These are phyloP conservation scores for Cyberlindnera japonica DNA, from an alignment of 805 yeast genomes.

Conservation along the genomic window DNA sequence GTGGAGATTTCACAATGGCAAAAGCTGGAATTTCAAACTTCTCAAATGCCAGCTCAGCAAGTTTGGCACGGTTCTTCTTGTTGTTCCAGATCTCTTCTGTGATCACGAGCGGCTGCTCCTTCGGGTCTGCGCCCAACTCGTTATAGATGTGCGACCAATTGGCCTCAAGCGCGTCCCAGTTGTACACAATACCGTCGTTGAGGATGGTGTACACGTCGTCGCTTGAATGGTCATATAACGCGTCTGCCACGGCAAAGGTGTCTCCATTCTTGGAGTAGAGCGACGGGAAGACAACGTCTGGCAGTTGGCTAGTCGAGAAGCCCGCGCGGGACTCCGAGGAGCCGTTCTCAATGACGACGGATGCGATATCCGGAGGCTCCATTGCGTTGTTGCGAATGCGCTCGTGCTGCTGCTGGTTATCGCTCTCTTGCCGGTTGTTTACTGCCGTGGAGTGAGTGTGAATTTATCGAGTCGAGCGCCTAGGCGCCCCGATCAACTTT, in stretches of 20 bases:
- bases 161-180: conserved; percentile 65
- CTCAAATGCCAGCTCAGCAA: conserved; percentile 74
- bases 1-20: conserved; percentile 69
- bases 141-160: conserved; percentile 67
- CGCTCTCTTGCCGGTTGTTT: background rate
- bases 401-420: background rate
- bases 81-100: conserved; percentile 71
- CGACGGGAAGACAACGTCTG: conserved; percentile 55
- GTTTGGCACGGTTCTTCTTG: conserved; percentile 48
- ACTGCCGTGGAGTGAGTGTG: no score
- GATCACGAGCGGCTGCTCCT: conserved; percentile 63
- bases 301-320: conserved; percentile 59
- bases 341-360: conserved; percentile 70
- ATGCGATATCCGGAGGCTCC: conserved; percentile 36
- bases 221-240: conserved; percentile 35
- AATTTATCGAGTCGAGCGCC: no score
- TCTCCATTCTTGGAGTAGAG: conserved; percentile 41
- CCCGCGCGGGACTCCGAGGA: conserved; percentile 66
- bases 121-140: conserved; percentile 46
- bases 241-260: conserved; percentile 41
- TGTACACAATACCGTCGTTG: conserved; percentile 62
- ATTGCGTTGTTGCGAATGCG: no score
- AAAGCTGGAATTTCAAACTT: conserved; percentile 71
- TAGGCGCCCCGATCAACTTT: no score
- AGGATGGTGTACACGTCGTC: conserved; percentile 47